Evolutionary conservation across 2,329 filamentous ascomycete species (phyloP), one percentile per base, ranked within the genome.

Genomic region (Pestalotiopsis sp.): DNA sequence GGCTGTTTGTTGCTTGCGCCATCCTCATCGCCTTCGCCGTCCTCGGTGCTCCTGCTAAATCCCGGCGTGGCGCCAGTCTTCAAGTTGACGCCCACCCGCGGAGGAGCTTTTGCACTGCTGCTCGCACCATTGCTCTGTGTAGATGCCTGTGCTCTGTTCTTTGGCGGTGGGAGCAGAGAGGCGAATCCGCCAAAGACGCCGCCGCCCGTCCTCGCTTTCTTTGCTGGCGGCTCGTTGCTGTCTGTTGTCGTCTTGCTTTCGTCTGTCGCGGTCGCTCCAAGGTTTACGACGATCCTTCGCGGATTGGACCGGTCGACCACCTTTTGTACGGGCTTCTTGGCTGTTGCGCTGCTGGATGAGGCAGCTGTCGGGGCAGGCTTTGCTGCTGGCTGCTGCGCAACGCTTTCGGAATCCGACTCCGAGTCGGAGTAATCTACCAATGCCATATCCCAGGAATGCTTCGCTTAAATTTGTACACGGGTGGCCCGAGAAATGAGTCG

Each of bases 381-480:
- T 41, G 67, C 38, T 27, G 59, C 41, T 45, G 66, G 70, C 90
- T 91, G 36, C 87, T 91, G 36, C 87, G 75, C 69, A 68, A 80
- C 79, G 49, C 80, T 69, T 67, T 93, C 91, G 17, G 85, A 85
- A 67, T 92, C 92, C 13, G 91, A 94, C 61, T 92, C 91, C 0
- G 91, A 96, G 78, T 95, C 93, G 4, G 93, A 95, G 75, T 97
- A 97, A 70, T 92, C 90, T 73, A 96, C 93, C 38, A 97, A 84
- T 14, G 88, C 91, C 93, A 96, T 96, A 52, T 62, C 80, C 71
- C 4, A 41, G 23, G 52, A 23, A 9, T 58, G 11, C 5, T 4
- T 31, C 31, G 14, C 20, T 52, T 2, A 3, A 9, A n/a, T 52
- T 23, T 17, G 17, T 52, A n/a, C 17, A 20, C 6, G 17, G 20